These are phyloP conservation scores for Ceratopteris richardii DNA, from an alignment of 75 land plant species.

Conservation along the genomic window DNA sequence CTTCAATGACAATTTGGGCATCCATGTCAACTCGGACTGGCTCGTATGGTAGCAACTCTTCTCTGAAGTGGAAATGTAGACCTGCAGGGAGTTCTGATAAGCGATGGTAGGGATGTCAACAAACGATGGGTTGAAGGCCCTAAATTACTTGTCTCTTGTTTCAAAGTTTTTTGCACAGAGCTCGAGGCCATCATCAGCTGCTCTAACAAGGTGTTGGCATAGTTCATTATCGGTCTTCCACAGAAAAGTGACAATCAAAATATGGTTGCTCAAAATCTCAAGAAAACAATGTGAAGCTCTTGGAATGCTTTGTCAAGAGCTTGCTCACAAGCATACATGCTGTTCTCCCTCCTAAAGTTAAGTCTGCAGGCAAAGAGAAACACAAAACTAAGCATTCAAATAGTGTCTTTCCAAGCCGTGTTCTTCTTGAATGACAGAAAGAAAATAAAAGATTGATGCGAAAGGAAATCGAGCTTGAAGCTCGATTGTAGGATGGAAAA, in stretches of 20 bases:
- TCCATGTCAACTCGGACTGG: too few relatives aligned
- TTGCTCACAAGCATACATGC: constrained; percentile 82
- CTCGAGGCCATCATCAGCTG: constrained; percentile 70
- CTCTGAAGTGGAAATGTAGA: too few relatives aligned
- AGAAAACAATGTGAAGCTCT: constrained; percentile 71
- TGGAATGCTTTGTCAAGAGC: constrained; percentile 82
- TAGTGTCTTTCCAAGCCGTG: constrained; percentile 29
- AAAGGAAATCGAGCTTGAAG: constrained; percentile 49
- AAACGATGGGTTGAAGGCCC: background rate
- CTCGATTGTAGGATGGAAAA: too few relatives aligned
- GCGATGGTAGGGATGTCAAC: too few relatives aligned
- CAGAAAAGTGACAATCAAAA: constrained; percentile 44
- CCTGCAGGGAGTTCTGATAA: too few relatives aligned
- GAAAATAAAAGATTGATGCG: constrained; percentile 43
- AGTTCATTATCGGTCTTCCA: constrained; percentile 77
- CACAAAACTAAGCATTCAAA: background rate
- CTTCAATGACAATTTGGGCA: too few relatives aligned
- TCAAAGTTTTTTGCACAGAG: constrained; percentile 83
- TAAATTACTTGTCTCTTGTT: constrained; percentile 70
- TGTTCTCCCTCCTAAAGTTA: constrained; percentile 64
- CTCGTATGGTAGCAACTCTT: too few relatives aligned
- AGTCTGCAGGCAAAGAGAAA: too few relatives aligned
- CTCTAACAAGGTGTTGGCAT: constrained; percentile 77
- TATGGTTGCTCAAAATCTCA: constrained; percentile 47
- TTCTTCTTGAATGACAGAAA: constrained; percentile 40